Conservation (phyloP, 2,329 filamentous ascomycete genomes). For the Hymenoscyphus infarciens region DNA sequence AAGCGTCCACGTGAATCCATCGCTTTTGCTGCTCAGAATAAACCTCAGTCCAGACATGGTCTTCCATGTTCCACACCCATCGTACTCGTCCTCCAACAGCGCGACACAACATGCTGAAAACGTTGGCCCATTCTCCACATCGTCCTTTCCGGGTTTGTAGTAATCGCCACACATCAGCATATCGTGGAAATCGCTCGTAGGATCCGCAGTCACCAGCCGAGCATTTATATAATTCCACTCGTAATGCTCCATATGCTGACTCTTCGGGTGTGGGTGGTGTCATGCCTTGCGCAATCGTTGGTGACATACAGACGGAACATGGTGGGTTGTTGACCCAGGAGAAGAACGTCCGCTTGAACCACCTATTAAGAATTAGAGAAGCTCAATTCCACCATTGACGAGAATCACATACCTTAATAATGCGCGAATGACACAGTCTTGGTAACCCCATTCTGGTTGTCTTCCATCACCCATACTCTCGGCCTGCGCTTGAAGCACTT, state of each 20-base stretch:
- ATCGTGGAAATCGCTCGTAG: constrained; percentile 87
- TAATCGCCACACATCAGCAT: constrained; percentile 91
- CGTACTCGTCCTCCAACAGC: constrained; percentile 86
- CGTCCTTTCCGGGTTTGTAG: constrained; percentile 83
- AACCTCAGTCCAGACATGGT: constrained; percentile 96
- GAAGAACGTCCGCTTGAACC: constrained; percentile 96
- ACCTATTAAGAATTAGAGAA: constrained; percentile 48
- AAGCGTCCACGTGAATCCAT: constrained; percentile 96
- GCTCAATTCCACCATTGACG: constrained; percentile 13
- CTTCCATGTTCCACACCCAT: constrained; percentile 98
- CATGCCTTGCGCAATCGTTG: constrained; percentile 79
- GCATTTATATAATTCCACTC: constrained; percentile 89
- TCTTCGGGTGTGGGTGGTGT: constrained; percentile 85
- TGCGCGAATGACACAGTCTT: constrained; percentile 91
- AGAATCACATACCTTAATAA: constrained; percentile 64
- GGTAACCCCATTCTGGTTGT: constrained; percentile 90
- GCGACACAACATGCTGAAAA: constrained; percentile 96
- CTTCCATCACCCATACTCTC: constrained; percentile 78
- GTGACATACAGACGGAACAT: constrained; percentile 76
- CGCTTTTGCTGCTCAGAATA: constrained; percentile 90
- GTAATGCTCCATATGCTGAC: constrained; percentile 77
- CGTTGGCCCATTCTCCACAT: constrained; percentile 95
- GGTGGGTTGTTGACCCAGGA: constrained; percentile 94
- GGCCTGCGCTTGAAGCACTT: constrained; percentile 82
- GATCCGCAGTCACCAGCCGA: constrained; percentile 70